Evolutionary conservation across 2,329 filamentous ascomycete species (phyloP).

Genomic region (Pestalotiopsis sp.): DNA sequence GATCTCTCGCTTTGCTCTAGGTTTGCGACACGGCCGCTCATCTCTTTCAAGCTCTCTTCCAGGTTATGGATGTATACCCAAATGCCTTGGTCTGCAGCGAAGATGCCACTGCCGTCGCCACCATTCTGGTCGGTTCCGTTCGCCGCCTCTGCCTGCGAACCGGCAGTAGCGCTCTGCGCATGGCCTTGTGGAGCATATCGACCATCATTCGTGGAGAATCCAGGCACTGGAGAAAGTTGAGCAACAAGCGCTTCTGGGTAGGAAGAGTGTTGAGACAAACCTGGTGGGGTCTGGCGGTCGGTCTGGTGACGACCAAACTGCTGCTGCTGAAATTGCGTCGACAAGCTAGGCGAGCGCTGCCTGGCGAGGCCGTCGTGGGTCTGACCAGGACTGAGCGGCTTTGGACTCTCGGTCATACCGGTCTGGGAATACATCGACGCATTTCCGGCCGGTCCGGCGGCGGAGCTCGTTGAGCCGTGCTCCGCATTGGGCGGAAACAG

Average conservation of each 20-base stretch:
- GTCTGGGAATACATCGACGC: slow-evolving; percentile 71
- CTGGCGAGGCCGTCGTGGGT: slow-evolving; percentile 57
- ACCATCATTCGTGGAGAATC: slow-evolving; percentile 32
- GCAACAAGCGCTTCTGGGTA: slow-evolving; percentile 23
- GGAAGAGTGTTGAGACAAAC: slow-evolving; percentile 43
- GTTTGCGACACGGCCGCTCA: slow-evolving; percentile 46
- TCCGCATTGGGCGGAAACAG: slow-evolving; percentile 66
- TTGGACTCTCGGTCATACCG: slow-evolving; percentile 84
- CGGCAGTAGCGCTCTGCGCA: slow-evolving; percentile 24
- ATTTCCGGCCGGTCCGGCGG: slow-evolving; percentile 47
- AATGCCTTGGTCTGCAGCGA: slow-evolving; percentile 65
- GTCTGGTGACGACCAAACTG: slow-evolving; percentile 61
- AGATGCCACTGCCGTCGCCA: slow-evolving; percentile 67
- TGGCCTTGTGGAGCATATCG: slow-evolving; percentile 28
- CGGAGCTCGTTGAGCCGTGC: slow-evolving; percentile 58
- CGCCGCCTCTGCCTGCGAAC: slow-evolving; percentile 38
- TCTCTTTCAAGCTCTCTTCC: slow-evolving; percentile 59
- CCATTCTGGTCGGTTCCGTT: slow-evolving; percentile 56
- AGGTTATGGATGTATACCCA: slow-evolving; percentile 75
- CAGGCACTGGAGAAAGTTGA: slow-evolving; percentile 31
- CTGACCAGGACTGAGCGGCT: slow-evolving; percentile 70
- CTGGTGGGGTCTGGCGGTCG: slow-evolving; percentile 58
- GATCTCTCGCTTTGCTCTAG: slow-evolving; percentile 44
- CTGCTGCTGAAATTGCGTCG: slow-evolving; percentile 67
- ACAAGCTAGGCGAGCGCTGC: slow-evolving; percentile 68